These are phyloP conservation scores for Agrocybe chaxingu DNA, from an alignment of 768 basidiomycete species.

Conservation along the genomic window DNA sequence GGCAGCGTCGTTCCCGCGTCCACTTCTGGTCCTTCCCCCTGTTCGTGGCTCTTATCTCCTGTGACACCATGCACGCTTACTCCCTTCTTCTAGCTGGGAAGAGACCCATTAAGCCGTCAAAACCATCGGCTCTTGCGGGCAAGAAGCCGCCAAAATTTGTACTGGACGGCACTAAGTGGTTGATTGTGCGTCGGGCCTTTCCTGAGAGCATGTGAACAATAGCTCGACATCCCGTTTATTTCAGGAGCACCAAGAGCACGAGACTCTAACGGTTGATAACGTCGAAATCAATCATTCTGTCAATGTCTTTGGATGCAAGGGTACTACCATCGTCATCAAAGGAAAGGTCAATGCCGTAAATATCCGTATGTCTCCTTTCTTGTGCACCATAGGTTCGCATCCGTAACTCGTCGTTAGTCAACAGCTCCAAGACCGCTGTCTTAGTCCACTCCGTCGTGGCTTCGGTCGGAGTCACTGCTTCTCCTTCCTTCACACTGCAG, in stretches of 20 bases:
- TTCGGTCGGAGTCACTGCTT: conserved; percentile 81
- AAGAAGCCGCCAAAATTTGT: conserved; percentile 92
- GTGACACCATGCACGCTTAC: neutral
- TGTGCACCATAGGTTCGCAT: neutral
- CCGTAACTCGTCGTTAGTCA: conserved; percentile 48
- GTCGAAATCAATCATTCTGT: conserved; percentile 79
- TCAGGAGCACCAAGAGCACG: conserved; percentile 92
- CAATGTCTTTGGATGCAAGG: conserved; percentile 90
- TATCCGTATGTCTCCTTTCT: conserved; percentile 52
- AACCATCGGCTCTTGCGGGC: conserved; percentile 77
- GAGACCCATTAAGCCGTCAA: conserved; percentile 77
- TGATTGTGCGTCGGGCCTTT: conserved; percentile 56
- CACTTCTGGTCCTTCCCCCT: conserved; percentile 22
- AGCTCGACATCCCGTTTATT: conserved; percentile 1
- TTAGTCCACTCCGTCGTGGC: conserved; percentile 94
- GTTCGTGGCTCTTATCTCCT: conserved; percentile 14
- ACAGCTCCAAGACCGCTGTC: conserved; percentile 83
- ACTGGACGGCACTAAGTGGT: conserved; percentile 92
- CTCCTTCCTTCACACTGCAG: conserved; percentile 91
- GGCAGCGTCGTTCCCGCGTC: conserved; percentile 43
- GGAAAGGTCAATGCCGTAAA: conserved; percentile 96
- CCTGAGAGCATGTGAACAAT: neutral
- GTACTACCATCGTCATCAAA: conserved; percentile 74
- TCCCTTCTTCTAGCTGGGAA: conserved; percentile 33
- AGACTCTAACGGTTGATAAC: conserved; percentile 71